phyloP scores from a whole-genome alignment of 108 stramenopile genomes.

The Fistulifera solaris region DNA sequence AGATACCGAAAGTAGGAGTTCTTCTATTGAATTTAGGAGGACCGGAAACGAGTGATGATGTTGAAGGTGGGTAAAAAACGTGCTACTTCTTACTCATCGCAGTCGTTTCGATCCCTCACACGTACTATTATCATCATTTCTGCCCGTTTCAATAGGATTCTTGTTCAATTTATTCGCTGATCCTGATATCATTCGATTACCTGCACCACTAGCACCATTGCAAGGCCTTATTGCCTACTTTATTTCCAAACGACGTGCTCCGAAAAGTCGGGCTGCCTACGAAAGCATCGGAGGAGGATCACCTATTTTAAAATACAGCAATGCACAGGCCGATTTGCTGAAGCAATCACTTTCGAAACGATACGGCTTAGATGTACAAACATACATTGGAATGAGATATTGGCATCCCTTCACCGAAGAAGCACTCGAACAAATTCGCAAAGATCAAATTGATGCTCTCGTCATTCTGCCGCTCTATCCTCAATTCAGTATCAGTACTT shows the following conservation, averaged over 20 bases:
- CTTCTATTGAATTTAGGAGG: constrained; percentile 93
- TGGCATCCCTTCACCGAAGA: constrained; percentile 97
- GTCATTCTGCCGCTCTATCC: constrained; percentile 96
- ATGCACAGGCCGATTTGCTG: constrained; percentile 75
- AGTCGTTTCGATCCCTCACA: neutral
- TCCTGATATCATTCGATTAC: constrained; percentile 96
- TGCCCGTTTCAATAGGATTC: constrained; percentile 36
- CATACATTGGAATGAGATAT: constrained; percentile 98
- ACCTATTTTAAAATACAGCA: constrained; percentile 88
- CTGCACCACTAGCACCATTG: constrained; percentile 61
- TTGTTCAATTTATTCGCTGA: constrained; percentile 97
- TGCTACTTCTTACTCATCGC: neutral
- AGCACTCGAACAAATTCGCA: constrained; percentile 74
- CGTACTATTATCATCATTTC: neutral
- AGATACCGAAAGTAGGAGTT: constrained; percentile 71
- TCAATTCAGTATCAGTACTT: constrained; percentile 94
- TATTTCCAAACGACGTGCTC: constrained; percentile 87
- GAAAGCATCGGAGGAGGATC: constrained; percentile 95
- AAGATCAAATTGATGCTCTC: constrained; percentile 77
- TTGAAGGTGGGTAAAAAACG: constrained; percentile 54
- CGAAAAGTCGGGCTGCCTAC: constrained; percentile 89
- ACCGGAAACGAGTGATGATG: constrained; percentile 85
- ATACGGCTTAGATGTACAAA: constrained; percentile 64
- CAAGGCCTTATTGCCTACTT: constrained; percentile 73
- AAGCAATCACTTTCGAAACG: constrained; percentile 38